phyloP scores from a whole-genome alignment of 805 yeast species.

The Tetrapisispora fleetii region DNA sequence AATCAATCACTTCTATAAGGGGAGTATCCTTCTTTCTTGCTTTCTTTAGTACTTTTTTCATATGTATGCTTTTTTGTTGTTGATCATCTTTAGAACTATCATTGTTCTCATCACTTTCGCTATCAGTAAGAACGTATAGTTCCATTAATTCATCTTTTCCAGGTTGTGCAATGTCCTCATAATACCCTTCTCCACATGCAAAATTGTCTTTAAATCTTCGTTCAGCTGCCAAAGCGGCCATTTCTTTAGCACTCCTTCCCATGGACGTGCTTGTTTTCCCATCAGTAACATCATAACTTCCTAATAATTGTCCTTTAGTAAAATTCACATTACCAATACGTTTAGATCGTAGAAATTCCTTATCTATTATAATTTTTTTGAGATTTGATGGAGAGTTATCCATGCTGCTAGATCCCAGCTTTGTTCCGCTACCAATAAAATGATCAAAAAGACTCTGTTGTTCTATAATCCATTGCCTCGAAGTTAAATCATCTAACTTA shows the following conservation, averaged over 20 bases:
- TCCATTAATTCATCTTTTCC: constrained; percentile 9
- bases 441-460: constrained; percentile 23
- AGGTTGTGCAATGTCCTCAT: not conserved
- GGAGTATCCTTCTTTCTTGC: not conserved
- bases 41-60: not conserved
- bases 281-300: not conserved
- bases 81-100: not conserved
- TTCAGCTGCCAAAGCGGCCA: constrained; percentile 28
- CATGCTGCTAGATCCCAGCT: constrained; percentile 9
- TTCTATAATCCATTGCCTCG: constrained; percentile 34
- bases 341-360: not conserved
- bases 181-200: constrained; percentile 14
- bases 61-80: not conserved
- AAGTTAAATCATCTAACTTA: constrained; percentile 50
- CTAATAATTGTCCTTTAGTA: constrained; percentile 7
- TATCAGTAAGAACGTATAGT: constrained; percentile 14
- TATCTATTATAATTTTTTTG: constrained; percentile 2
- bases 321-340: not conserved
- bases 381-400: not conserved
- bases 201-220: constrained; percentile 18
- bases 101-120: constrained; percentile 7
- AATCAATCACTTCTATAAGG: constrained; percentile 12
- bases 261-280: not conserved
- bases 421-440: constrained; percentile 26
- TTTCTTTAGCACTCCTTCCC: constrained; percentile 15